Base-by-base conservation (phyloP, 2,329 filamentous ascomycete species). In the Curvularia eragrostidis region DNA sequence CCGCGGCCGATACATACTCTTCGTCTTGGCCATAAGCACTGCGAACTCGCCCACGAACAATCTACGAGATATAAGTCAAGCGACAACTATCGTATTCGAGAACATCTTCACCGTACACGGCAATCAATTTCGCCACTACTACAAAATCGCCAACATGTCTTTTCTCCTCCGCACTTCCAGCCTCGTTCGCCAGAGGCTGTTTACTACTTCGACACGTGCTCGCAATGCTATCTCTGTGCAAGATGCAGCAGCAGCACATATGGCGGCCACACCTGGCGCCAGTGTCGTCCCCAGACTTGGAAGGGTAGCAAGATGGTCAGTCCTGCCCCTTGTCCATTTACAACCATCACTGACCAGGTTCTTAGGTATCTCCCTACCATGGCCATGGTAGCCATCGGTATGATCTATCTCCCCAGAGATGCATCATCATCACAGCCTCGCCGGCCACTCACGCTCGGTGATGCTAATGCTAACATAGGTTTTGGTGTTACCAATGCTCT, bases 341-440 rank as follows among this genome's bases (percentile, higher is more conserved):
- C 43, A 2, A 36, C 6, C 51, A 54, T 9, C 21, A 26, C 59
- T 62, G 47, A 62, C 54, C 26, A 30, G 15, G 18, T 5, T 34
- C 30, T 19, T 19, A 73, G 70, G 70, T 74, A 74, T 58, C 68
- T 75, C 9, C 73, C 73, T 30, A 68, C 72, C 43, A 75, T 75
- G 73, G 72, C 71, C 23, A 59, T 67, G 36, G 64, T 74, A 44
- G 71, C 73, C 58, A 52, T 70, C 28, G 70, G 70, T 61, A 74
- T 71, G 66, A 63, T 67, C 57, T 70, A 66, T 48, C 58, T 73
- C 26, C 69, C 71, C 24, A 59, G 65, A 26, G 61, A 58, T 50
- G 41, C 67, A 50, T 43, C 56, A 46, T 54, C 49, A 41, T 54
- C 49, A 21, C 52, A 63, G 44, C 58, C 60, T 61, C 63, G 65